These are phyloP conservation scores for Penicillium sp. DNA, from an alignment of 2,329 filamentous ascomycete genomes.

Conservation along the genomic window DNA sequence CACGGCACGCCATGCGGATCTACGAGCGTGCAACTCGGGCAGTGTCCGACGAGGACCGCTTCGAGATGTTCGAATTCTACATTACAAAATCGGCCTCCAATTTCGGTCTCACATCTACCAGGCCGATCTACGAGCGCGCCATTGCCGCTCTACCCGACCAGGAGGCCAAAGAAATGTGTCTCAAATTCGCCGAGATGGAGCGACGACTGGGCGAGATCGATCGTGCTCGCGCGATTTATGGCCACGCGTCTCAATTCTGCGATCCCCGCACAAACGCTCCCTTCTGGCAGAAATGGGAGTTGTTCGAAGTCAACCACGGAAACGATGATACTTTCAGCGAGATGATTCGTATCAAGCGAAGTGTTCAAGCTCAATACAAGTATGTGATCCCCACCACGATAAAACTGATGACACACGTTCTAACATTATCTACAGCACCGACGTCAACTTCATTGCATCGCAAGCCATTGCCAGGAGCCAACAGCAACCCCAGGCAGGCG, in stretches of 20 bases:
- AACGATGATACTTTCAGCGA: conserved; percentile 99
- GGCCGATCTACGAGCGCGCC: conserved; percentile 93
- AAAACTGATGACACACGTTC: conserved; percentile 18
- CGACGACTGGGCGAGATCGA: conserved; percentile 89
- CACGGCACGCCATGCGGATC: conserved; percentile 96
- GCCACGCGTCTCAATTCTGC: conserved; percentile 94
- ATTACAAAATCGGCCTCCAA: conserved; percentile 98
- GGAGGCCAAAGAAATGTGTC: conserved; percentile 95
- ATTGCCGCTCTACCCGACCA: conserved; percentile 89
- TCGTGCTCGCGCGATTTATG: conserved; percentile 90
- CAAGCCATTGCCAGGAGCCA: conserved; percentile 86
- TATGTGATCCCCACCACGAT: conserved; percentile 40
- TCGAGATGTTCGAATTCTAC: conserved; percentile 99
- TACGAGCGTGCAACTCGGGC: conserved; percentile 95
- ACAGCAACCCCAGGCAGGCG: conserved; percentile 48
- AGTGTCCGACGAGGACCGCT: conserved; percentile 88
- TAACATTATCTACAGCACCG: conserved; percentile 61
- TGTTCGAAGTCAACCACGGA: conserved; percentile 94
- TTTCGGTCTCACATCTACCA: conserved; percentile 91
- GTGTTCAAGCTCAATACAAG: conserved; percentile 97
- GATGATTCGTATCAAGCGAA: conserved; percentile 96
- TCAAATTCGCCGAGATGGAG: conserved; percentile 98
- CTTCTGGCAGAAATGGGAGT: conserved; percentile 97
- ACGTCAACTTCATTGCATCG: conserved; percentile 97
- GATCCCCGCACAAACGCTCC: conserved; percentile 85